Percentiles rank a stretch among this genome's conserved stretches.
Evolutionary conservation across 306 rosid genomes (phyloP).

Genomic region (Oemleria cerasiformis): DNA sequence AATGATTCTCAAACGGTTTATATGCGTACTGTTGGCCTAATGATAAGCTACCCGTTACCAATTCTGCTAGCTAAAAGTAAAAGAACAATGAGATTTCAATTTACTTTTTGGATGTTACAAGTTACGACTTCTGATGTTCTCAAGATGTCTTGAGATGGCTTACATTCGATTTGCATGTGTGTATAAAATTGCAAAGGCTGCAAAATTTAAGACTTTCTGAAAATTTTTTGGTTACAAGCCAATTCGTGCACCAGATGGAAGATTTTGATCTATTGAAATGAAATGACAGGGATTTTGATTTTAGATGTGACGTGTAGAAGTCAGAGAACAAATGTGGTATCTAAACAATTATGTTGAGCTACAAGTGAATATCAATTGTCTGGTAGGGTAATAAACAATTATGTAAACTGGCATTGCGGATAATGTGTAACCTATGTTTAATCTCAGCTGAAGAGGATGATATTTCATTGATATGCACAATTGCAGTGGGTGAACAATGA

Average conservation of each 20-base stretch:
- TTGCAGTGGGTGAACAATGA: background rate
- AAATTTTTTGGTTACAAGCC: background rate
- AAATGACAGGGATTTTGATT: background rate
- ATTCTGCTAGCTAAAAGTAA: background rate
- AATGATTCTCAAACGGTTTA: background rate
- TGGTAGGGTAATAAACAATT: background rate
- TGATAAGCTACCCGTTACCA: background rate
- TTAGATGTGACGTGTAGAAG: background rate
- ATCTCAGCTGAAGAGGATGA: background rate
- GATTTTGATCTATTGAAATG: background rate
- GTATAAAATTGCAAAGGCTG: background rate
- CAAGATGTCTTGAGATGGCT: background rate
- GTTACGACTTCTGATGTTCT: too few relatives aligned
- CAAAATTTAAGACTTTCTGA: background rate
- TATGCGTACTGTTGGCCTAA: background rate
- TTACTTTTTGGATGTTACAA: background rate
- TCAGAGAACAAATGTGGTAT: background rate
- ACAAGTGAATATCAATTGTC: background rate
- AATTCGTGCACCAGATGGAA: too few relatives aligned
- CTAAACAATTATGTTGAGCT: background rate
- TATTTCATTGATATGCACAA: background rate
- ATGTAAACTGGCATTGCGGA: background rate
- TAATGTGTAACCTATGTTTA: background rate
- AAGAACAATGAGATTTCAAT: background rate
- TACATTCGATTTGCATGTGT: background rate